Evolutionary conservation across 352 stramenopile species (phyloP), one percentile per base, ranked within the genome.

Genomic region (Phytopythium ostracodes): DNA sequence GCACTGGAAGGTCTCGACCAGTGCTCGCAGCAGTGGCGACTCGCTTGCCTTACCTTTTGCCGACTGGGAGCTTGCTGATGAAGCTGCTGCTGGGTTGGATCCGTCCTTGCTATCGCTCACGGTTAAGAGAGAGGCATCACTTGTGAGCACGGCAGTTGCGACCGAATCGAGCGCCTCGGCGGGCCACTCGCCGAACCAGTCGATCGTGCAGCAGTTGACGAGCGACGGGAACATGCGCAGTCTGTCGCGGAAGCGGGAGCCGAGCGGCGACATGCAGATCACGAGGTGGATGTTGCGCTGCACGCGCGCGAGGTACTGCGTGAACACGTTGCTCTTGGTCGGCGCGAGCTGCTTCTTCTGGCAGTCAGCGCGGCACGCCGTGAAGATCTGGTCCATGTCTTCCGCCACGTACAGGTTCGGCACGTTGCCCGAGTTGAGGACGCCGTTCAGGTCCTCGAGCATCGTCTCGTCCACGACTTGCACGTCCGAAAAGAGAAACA

Each of bases 381-480:
- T 92, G 49, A 85, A 92, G 70, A 98, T 98, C 44, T 83, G 72
- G 50, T 98, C 94, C 54, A 98, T 68, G 47, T 98, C 95, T 66
- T 98, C 95, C 0, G 84, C 62, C 0, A 73, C 88, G 60, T 98
- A 98, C 58, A 98, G 65, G 58, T 98, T 98, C 2, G 95, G 95
- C 0, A 98, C 88, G 51, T 98, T 94, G 20, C 95, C 95, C 25
- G 89, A 97, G 75, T 98, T 98, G 2, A 98, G 76, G 5, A 98
- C 87, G 64, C 91, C 96, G 73, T 98, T 98, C 59, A 98, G 93
- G 66, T 98, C 95, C 71, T 98, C 95, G 3, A 98, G 66, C 92
- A 98, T 98, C 12, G 88, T 87, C 62, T 98, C 95, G 52, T 98
- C 77, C 7, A 98, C 89, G 56, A 98, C 97, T 68, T 97, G 91